phyloP scores from a whole-genome alignment of 2,329 filamentous ascomycete species.

The Colletotrichum sp. region DNA sequence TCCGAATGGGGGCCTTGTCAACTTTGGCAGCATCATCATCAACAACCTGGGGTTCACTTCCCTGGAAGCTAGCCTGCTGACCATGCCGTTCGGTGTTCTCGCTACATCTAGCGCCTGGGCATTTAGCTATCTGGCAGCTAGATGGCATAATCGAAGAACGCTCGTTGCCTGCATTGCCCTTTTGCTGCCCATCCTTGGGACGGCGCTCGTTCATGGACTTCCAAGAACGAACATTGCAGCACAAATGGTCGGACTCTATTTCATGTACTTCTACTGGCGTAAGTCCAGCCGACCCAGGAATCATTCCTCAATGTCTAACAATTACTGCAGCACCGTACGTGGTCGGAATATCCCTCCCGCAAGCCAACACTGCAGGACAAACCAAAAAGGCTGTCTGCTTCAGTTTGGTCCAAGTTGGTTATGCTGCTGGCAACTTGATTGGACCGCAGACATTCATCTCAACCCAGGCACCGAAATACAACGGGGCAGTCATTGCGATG shows the following conservation, averaged over 20 bases:
- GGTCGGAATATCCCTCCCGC: not conserved
- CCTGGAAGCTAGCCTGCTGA: slow-evolving; percentile 35
- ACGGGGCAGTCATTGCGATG: slow-evolving; percentile 31
- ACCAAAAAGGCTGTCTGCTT: slow-evolving; percentile 49
- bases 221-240: not conserved
- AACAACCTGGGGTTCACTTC: slow-evolving; percentile 45
- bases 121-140: slow-evolving; percentile 31
- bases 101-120: slow-evolving; percentile 36
- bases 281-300: fast-evolving
- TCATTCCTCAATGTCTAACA: slow-evolving; percentile 11
- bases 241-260: not conserved
- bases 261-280: not conserved
- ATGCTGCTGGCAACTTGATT: slow-evolving; percentile 42
- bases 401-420: slow-evolving; percentile 51
- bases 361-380: slow-evolving; percentile 38
- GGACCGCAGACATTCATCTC: slow-evolving; percentile 44
- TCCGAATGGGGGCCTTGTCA: slow-evolving; percentile 66
- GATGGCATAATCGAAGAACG: not conserved
- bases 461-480: slow-evolving; percentile 36
- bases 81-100: slow-evolving; percentile 34
- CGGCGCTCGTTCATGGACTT: not conserved
- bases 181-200: not conserved
- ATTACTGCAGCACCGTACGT: slow-evolving; percentile 12
- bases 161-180: slow-evolving; percentile 29
- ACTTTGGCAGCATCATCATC: slow-evolving; percentile 44